Percentiles rank a stretch among this genome's conserved stretches.
Evolutionary conservation across 106 monocot species (phyloP).

Genomic region (Acanthochlamys bracteata): DNA sequence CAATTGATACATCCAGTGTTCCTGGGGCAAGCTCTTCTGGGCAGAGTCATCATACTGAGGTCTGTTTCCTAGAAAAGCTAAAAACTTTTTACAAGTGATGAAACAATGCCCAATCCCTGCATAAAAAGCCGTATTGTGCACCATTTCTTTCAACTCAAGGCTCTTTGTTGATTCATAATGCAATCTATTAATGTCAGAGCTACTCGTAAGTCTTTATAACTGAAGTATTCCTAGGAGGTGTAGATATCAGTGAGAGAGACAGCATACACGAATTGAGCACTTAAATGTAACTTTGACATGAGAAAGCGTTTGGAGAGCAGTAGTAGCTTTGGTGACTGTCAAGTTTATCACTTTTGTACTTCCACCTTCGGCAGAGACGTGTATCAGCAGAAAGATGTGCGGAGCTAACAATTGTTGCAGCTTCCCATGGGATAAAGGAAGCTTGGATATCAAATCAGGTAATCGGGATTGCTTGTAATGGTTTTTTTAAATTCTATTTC

Average conservation of each 20-base stretch:
- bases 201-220: too few relatives aligned
- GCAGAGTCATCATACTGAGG: conserved; percentile 36
- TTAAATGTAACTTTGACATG: background rate
- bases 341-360: background rate
- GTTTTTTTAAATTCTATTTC: background rate
- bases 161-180: too few relatives aligned
- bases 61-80: conserved; percentile 12
- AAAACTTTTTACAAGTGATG: background rate
- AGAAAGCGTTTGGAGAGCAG: background rate
- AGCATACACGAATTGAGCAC: background rate
- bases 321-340: background rate
- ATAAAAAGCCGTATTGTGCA: background rate
- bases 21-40: conserved; percentile 35
- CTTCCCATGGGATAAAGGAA: conserved; percentile 90
- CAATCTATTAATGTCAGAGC: too few relatives aligned
- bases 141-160: too few relatives aligned
- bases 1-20: conserved; percentile 51
- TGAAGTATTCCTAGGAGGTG: too few relatives aligned
- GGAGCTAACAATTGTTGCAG: conserved; percentile 74
- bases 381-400: conserved; percentile 84
- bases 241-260: background rate
- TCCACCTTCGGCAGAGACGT: conserved; percentile 38
- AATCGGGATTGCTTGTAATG: background rate
- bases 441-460: conserved; percentile 99
- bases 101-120: background rate